phyloP scores from a whole-genome alignment of 352 stramenopile species.

The Pseudoperonospora humuli region DNA sequence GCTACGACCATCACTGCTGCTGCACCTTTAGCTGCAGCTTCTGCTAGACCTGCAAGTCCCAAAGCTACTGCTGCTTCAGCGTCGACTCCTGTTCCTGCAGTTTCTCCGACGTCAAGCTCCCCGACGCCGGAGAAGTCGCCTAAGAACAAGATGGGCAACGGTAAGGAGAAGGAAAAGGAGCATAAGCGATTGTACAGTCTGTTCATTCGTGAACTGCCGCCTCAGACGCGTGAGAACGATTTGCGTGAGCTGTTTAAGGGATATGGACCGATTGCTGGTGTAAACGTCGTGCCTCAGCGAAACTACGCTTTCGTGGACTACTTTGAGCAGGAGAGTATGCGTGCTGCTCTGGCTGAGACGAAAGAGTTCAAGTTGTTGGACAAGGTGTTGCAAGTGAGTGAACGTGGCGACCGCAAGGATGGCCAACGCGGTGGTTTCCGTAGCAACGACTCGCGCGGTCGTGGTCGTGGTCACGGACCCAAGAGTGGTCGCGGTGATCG shows the following conservation, averaged over 20 bases:
- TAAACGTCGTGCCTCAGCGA: constrained; percentile 47
- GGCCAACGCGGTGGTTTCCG: constrained; percentile 51
- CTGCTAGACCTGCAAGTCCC: constrained; percentile 53
- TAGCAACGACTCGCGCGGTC: constrained; percentile 36
- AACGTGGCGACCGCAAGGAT: constrained; percentile 71
- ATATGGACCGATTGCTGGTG: constrained; percentile 66
- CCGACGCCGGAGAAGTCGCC: constrained; percentile 19
- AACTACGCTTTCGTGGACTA: constrained; percentile 84
- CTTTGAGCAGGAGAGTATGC: constrained; percentile 69
- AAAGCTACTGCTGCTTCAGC: constrained; percentile 18
- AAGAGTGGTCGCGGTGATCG: constrained; percentile 51
- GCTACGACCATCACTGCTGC: constrained; percentile 14
- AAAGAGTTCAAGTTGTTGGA: constrained; percentile 66
- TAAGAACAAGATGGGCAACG: constrained; percentile 44
- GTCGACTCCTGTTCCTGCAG: constrained; percentile 12
- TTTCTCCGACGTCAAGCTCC: constrained; percentile 10
- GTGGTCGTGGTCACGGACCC: constrained; percentile 37
- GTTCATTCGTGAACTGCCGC: constrained; percentile 71
- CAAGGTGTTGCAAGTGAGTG: constrained; percentile 67
- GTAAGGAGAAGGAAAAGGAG: constrained; percentile 31
- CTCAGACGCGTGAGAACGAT: constrained; percentile 65
- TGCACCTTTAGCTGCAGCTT: constrained; percentile 9
- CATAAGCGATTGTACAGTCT: constrained; percentile 47
- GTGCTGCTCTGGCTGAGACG: constrained; percentile 51
- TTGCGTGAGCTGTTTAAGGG: constrained; percentile 73